Conservation (phyloP, 768 basidiomycete species). For the Asterophora parasitica region DNA sequence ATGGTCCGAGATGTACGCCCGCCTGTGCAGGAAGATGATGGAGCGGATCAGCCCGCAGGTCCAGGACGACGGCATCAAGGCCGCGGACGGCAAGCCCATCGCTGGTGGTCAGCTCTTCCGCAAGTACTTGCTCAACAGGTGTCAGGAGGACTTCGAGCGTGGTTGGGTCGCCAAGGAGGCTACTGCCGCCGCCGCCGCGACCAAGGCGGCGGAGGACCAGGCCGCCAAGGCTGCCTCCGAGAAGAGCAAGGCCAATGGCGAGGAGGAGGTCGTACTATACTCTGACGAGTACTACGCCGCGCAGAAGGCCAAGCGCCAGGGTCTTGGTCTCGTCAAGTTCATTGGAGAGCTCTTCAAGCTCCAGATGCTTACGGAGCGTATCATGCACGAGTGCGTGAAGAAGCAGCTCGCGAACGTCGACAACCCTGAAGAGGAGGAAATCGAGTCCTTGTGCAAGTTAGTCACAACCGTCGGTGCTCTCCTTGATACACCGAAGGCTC, state of each 20-base stretch:
- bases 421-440: slow-evolving; percentile 96
- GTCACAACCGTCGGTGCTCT: slow-evolving; percentile 81
- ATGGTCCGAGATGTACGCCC: slow-evolving; percentile 98
- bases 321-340: slow-evolving; percentile 95
- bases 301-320: slow-evolving; percentile 95
- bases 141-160: slow-evolving; percentile 96
- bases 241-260: slow-evolving; percentile 41
- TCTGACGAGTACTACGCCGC: slow-evolving; percentile 96
- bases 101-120: slow-evolving; percentile 93
- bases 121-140: slow-evolving; percentile 93
- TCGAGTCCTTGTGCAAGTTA: slow-evolving; percentile 93
- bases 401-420: slow-evolving; percentile 91
- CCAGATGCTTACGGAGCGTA: slow-evolving; percentile 96
- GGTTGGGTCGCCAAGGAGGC: slow-evolving; percentile 91
- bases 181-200: slow-evolving; percentile 79
- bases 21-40: slow-evolving; percentile 93
- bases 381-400: slow-evolving; percentile 99
- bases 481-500: slow-evolving; percentile 79
- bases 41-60: slow-evolving; percentile 86
- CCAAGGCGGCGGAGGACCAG: slow-evolving; percentile 82
- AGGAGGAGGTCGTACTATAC: slow-evolving; percentile 72
- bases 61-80: slow-evolving; percentile 83
- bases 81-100: slow-evolving; percentile 80
- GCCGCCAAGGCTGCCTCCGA: slow-evolving; percentile 68
- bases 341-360: slow-evolving; percentile 98